Base-by-base conservation (phyloP, 1,284 basidiomycete species). In the Puccinia hordei region DNA sequence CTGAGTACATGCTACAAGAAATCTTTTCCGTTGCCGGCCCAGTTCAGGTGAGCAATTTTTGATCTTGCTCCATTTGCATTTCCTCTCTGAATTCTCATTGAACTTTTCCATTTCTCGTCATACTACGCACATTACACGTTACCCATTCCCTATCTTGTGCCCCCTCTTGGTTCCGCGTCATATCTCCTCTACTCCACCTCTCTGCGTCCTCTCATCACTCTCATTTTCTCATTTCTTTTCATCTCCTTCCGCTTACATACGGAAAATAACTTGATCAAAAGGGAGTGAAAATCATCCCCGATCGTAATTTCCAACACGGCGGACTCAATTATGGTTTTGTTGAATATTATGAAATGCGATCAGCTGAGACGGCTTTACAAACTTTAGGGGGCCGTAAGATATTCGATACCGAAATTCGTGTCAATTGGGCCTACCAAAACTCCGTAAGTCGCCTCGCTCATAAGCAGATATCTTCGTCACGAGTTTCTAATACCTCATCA, bases 241-340 rank as follows among this genome's bases (percentile, higher is more conserved):
- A 22, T 65, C 35, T 72, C 55, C 44, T 38, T 27, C 72, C 61
- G 78, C 76, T 41, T 63, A 5, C 61, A 38, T 63, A 63, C 61
- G 35, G 19, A 63, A 63, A 73, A 38, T 13, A 41, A 35, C 24
- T 6, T 57, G 22, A 24, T 44, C 49, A 98, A 82, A 93, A 95
- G 86, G 92, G 94, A 84, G 95, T 97, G 86, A 98, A 98, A 90
- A 98, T 99, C 86, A 97, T 99, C 85, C 94, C 95, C 63, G 95
- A 98, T 88, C 91, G 94, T 84, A 98, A 95, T 88, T 97, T 94
- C 86, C 93, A 95, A 87, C 95, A 97, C 85, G 95, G 94, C 81
- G 95, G 94, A 80, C 92, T 96, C 87, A 98, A 97, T 89, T 99
- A 98, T 85, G 96, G 96, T 83, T 98, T 96, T 87, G 95, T 97